phyloP scores from a whole-genome alignment of 192 early-diverging fungal species.

The Umbelopsis isabellina region DNA sequence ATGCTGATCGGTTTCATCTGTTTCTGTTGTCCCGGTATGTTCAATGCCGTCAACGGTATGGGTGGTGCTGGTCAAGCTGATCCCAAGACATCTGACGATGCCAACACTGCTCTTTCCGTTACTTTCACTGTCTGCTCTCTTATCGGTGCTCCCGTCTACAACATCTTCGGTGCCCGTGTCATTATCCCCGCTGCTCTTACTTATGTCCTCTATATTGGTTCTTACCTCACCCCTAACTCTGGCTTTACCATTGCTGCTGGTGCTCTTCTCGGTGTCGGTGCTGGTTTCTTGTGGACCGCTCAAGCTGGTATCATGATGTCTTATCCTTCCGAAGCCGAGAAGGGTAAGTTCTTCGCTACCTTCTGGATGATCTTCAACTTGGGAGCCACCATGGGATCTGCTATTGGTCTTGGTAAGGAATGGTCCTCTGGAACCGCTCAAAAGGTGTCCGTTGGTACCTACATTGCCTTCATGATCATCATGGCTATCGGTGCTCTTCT shows the following conservation, averaged over 20 bases:
- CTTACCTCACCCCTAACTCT: conserved; percentile 64
- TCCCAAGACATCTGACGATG: conserved; percentile 65
- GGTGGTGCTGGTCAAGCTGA: conserved; percentile 71
- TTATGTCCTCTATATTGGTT: conserved; percentile 79
- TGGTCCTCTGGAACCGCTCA: conserved; percentile 52
- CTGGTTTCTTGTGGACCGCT: conserved; percentile 78
- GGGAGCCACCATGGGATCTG: conserved; percentile 80
- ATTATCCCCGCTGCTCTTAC: conserved; percentile 68
- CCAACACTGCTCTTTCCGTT: conserved; percentile 77
- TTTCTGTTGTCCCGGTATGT: conserved; percentile 84
- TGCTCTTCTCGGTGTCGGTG: conserved; percentile 81
- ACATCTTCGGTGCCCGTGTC: conserved; percentile 74
- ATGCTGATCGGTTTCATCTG: conserved; percentile 70
- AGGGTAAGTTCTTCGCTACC: conserved; percentile 79
- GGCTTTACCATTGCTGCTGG: conserved; percentile 75
- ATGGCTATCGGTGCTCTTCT: conserved; percentile 65
- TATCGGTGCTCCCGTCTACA: conserved; percentile 76
- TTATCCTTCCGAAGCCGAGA: conserved; percentile 81
- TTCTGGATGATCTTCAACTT: conserved; percentile 91
- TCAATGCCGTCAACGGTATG: conserved; percentile 60
- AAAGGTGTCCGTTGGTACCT: conserved; percentile 68
- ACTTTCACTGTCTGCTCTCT: conserved; percentile 81
- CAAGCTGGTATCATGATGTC: conserved; percentile 87
- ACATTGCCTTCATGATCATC: conserved; percentile 72
- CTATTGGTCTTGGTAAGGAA: conserved; percentile 73